phyloP scores from a whole-genome alignment of 441 rosid species.

The Capsella rubella region DNA sequence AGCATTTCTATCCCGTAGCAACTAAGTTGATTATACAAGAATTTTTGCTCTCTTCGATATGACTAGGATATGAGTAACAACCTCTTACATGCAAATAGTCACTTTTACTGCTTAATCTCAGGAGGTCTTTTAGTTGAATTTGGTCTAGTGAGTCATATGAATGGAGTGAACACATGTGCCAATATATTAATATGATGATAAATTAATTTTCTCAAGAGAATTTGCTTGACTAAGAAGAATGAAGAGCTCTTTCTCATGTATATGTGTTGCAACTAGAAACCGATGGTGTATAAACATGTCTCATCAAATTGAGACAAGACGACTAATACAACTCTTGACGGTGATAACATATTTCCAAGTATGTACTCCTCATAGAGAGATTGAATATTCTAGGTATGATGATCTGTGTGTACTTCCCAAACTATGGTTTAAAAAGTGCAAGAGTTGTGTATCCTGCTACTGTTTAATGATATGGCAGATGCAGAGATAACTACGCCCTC shows the following conservation, averaged over 20 bases:
- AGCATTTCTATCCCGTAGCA: too few species aligned
- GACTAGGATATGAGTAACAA: too few species aligned
- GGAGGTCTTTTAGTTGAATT: too few species aligned
- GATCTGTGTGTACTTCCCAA: not conserved
- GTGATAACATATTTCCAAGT: not conserved
- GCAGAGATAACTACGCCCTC: too few species aligned
- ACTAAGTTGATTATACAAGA: too few species aligned
- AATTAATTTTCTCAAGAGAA: not conserved
- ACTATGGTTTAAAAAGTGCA: too few species aligned
- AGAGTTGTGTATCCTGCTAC: too few species aligned
- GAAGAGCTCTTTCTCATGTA: constrained; percentile 20
- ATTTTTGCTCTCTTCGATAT: too few species aligned
- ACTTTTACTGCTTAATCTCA: too few species aligned
- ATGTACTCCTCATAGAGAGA: not conserved
- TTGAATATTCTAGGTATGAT: not conserved
- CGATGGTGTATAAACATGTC: not conserved
- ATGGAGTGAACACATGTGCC: not conserved
- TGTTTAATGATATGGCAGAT: too few species aligned
- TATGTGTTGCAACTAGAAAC: not conserved
- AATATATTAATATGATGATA: not conserved
- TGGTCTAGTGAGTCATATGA: not conserved
- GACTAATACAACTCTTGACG: not conserved
- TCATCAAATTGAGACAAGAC: not conserved
- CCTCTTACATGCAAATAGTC: too few species aligned
- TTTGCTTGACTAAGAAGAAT: not conserved